phyloP scores from a whole-genome alignment of 2,329 filamentous ascomycete genomes.

The Sporothrix curviconia region DNA sequence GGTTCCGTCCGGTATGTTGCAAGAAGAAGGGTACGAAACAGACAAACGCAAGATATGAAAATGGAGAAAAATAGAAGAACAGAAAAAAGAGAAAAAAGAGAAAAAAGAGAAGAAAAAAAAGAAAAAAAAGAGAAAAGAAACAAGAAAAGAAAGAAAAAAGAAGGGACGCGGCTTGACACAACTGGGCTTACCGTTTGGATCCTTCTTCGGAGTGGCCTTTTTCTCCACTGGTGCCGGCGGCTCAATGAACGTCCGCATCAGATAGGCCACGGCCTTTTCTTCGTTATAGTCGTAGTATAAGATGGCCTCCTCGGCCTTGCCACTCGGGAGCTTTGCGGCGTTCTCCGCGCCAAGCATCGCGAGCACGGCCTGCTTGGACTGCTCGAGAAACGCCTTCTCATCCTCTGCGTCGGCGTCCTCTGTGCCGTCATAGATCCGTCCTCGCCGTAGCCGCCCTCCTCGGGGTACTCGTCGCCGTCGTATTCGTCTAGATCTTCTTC shows the following conservation, averaged over 20 bases:
- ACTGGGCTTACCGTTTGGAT: slow-evolving; percentile 16
- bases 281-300: slow-evolving; percentile 97
- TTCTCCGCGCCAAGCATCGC: slow-evolving; percentile 53
- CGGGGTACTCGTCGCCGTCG: slow-evolving; percentile 29
- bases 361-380: slow-evolving; percentile 51
- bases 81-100: neutral
- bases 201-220: slow-evolving; percentile 19
- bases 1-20: neutral
- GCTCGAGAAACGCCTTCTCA: slow-evolving; percentile 41
- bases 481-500: slow-evolving; percentile 47
- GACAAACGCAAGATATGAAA: neutral
- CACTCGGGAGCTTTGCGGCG: slow-evolving; percentile 47
- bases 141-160: neutral
- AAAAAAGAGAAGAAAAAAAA: neutral
- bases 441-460: slow-evolving; percentile 26
- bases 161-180: slow-evolving; percentile 22
- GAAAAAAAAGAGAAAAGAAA: neutral
- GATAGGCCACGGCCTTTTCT: slow-evolving; percentile 73
- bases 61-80: too few species aligned
- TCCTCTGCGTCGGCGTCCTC: slow-evolving; percentile 27
- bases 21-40: neutral
- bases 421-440: slow-evolving; percentile 44
- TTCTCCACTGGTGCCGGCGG: slow-evolving; percentile 32
- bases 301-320: slow-evolving; percentile 78
- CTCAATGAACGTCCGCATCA: slow-evolving; percentile 58